Evolutionary conservation across 257 asterid species (phyloP), one percentile per base, ranked within the genome.

Genomic region (Nicotiana paniculata): DNA sequence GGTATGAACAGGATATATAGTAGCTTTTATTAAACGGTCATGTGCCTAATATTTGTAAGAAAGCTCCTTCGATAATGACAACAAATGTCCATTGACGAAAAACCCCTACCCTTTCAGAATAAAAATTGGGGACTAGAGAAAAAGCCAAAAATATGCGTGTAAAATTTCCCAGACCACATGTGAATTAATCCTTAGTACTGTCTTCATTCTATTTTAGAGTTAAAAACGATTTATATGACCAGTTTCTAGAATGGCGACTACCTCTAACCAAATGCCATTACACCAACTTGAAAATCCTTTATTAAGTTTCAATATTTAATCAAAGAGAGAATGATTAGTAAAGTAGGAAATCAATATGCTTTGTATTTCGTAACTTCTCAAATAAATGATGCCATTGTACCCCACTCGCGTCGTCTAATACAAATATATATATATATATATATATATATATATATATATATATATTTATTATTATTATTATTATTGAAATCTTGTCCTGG

Each of bases 371-470:
- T 6, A 74, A 74, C 9, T 15, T 74, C 62, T 48, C 39, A 48
- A 74, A 74, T 5, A 74, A 74, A 74, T 74, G 62, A 74, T 74
- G 79, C 79, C 79, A 48, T 74, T 51, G 79, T 48, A 48, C 79
- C 62, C 62, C 24, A 74, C 79, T 43, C 78, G 21, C 11, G 21
- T 72, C 78, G 51, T 24, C 26, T 13, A 48, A 48, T 7, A 74
- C n/a, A 74, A 26, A 48, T 74, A 21, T 70, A 11, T 13, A 21
- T 21, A 21, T 21, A 21, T 21, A 0, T 0, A n/a, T n/a, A n/a
- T n/a, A n/a, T n/a, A n/a, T n/a, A n/a, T n/a, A n/a, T n/a, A n/a
- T n/a, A 48, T 74, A 21, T 70, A 11, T 13, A 21, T 21, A 21
- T 21, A 21, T 21, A 0, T 0, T 21, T 21, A 21, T 39, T 69